A percentile compares a stretch with the other conserved stretches of the same genome.
Evolutionary conservation across 345 rosid genomes (phyloP).

Genomic region (Dovyalis caffra): DNA sequence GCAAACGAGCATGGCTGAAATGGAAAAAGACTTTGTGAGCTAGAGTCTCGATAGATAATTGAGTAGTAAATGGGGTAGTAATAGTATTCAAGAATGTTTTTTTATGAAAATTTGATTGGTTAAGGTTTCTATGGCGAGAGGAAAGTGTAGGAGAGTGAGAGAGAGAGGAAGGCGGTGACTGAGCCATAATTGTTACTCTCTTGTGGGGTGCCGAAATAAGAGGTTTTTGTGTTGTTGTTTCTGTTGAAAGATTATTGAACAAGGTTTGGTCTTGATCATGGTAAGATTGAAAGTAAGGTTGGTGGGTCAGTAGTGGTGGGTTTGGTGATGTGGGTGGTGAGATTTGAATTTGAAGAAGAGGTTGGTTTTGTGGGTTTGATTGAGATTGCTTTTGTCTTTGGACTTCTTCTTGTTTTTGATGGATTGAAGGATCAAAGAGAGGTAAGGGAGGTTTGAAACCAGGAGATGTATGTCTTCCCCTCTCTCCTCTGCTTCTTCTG

Average conservation of each 20-base stretch:
- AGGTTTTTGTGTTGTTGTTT: conserved; percentile 17
- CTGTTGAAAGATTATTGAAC: conserved; percentile 15
- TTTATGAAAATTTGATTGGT: neutral
- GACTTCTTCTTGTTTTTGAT: neutral
- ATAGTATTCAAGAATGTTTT: conserved; percentile 10
- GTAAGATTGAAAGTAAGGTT: conserved; percentile 10
- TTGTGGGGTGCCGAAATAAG: conserved; percentile 45
- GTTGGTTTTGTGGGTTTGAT: neutral
- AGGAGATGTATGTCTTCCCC: neutral
- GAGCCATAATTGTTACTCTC: conserved; percentile 45
- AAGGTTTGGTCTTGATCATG: conserved; percentile 27
- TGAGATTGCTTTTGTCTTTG: neutral
- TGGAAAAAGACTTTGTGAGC: conserved; percentile 40
- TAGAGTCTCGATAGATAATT: conserved; percentile 32
- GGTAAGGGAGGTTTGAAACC: conserved; percentile 1
- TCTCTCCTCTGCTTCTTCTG: neutral
- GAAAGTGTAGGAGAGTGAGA: conserved; percentile 36
- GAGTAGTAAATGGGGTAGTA: conserved; percentile 26
- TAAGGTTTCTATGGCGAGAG: conserved; percentile 23
- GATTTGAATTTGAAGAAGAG: conserved; percentile 44
- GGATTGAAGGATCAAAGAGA: neutral
- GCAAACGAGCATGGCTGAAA: conserved; percentile 51
- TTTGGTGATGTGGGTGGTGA: conserved; percentile 28
- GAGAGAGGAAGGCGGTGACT: conserved; percentile 22
- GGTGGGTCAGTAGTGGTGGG: conserved; percentile 15